Base-by-base conservation (phyloP, 257 asterid species). In the Solanum commersonii region DNA sequence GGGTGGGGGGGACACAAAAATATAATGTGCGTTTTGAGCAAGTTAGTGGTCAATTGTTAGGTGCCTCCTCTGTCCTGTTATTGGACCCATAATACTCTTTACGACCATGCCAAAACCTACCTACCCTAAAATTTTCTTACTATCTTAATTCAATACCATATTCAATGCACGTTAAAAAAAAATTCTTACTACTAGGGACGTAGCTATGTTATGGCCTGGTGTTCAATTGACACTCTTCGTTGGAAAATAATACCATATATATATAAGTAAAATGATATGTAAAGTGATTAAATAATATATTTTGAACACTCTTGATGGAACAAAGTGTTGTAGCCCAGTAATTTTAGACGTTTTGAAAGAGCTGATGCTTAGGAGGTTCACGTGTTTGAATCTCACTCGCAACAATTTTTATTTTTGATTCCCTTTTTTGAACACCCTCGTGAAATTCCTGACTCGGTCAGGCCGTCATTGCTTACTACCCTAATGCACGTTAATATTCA, bases 21-120 rank as follows among this genome's bases (percentile, higher is more conserved):
- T 63, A 63, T 63, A 63, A n/a, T 11, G 52, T 49, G 74, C 40
- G 22, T 56, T 77, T 27, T 20, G 72, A 85, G 67, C 79, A 87
- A 59, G 85, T 37, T 38, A 22, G 5, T 27, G 63, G 92, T 89
- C 92, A 89, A 91, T 72, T 56, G 90, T 91, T 91, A 49, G 90
- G 92, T 89, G 86, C 38, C 52, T 79, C 67, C 73, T 35, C 77
- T 90, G 84, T 88, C 89, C 10, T 29, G 5, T 42, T 56, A 44
- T 86, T 82, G 84, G 83, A 83, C 88, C 87, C 87, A 76, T 49
- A 29, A 42, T 27, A n/a, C 40, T 1, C 40, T 82, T 82, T 82
- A 49, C 85, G 70, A 82, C 85, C 70, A 82, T 49, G 85, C 70
- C 85, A 82, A 31, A 81, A 49, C 29, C 42, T 81, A 49, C 27